Percentiles rank a stretch among this genome's conserved stretches.
phyloP scores from a whole-genome alignment of 139 green algal species.

The Zygnema cylindricum region DNA sequence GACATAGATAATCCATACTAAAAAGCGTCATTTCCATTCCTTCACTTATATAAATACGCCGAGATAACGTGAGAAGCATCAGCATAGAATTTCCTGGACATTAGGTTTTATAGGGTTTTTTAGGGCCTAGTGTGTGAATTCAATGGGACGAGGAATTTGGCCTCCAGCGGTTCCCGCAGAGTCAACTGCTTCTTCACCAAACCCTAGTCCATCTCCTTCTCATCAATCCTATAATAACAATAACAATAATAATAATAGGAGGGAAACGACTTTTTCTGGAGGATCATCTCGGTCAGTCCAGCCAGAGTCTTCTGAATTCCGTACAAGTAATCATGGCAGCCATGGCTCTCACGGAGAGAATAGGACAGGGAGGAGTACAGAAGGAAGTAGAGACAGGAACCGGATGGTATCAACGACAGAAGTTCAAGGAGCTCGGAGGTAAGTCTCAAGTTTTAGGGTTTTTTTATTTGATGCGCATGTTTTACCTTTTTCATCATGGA shows the following conservation, averaged over 20 bases:
- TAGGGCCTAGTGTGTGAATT: no score
- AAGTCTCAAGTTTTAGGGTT: no score
- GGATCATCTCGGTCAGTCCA: neutral
- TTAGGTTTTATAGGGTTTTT: no score
- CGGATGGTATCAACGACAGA: neutral
- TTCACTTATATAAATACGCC: no score
- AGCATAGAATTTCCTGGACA: no score
- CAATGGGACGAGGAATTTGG: neutral
- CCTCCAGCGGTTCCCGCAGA: neutral
- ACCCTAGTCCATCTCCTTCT: neutral
- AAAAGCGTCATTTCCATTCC: no score
- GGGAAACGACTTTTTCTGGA: neutral
- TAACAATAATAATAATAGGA: neutral
- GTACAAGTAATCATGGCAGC: neutral
- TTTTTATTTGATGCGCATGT: no score
- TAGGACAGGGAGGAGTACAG: neutral
- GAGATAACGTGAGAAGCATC: no score
- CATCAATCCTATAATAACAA: no score
- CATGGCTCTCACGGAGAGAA: neutral
- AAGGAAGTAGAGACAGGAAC: neutral
- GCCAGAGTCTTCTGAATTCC: neutral
- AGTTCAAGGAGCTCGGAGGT: neutral
- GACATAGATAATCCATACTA: no score
- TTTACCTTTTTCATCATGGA: no score
- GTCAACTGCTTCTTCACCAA: neutral